Evolutionary conservation across 495 filamentous ascomycete species (phyloP).

Genomic region (Xylaria longipes): DNA sequence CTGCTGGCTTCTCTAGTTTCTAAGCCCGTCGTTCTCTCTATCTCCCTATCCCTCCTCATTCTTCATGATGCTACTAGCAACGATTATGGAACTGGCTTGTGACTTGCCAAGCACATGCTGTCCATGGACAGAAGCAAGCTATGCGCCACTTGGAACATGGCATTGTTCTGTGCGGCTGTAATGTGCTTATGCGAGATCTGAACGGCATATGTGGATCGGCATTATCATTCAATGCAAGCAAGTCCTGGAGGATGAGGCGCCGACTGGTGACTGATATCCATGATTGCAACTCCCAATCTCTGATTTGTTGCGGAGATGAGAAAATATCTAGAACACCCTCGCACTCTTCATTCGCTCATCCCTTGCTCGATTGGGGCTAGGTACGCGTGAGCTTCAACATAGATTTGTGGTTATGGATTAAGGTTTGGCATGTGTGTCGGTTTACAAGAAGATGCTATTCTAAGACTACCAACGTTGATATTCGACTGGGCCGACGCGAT

Average conservation of each 20-base stretch:
- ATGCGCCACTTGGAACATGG: conserved; percentile 16
- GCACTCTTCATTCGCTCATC: not conserved
- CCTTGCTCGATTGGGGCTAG: no score
- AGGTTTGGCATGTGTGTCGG: not conserved
- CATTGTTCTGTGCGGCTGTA: conserved; percentile 21
- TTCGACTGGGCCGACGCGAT: not conserved
- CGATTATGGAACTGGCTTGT: not conserved
- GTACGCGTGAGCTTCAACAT: not conserved
- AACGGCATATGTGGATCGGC: conserved; percentile 25
- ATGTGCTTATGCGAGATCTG: conserved; percentile 24
- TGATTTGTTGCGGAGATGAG: conserved; percentile 1
- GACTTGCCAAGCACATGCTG: not conserved
- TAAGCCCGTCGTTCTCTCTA: not conserved
- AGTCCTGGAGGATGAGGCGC: not conserved
- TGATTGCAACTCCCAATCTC: not conserved
- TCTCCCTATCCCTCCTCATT: not conserved
- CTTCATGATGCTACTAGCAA: not conserved
- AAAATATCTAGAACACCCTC: not conserved
- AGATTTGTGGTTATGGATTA: not conserved
- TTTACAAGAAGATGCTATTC: not conserved
- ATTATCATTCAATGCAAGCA: conserved; percentile 6
- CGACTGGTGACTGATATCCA: conserved; percentile 11
- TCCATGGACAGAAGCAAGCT: conserved; percentile 9
- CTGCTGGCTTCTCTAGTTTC: not conserved
- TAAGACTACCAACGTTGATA: not conserved